Conservation (phyloP, 306 rosid genomes). For the Luffa acutangula region DNA sequence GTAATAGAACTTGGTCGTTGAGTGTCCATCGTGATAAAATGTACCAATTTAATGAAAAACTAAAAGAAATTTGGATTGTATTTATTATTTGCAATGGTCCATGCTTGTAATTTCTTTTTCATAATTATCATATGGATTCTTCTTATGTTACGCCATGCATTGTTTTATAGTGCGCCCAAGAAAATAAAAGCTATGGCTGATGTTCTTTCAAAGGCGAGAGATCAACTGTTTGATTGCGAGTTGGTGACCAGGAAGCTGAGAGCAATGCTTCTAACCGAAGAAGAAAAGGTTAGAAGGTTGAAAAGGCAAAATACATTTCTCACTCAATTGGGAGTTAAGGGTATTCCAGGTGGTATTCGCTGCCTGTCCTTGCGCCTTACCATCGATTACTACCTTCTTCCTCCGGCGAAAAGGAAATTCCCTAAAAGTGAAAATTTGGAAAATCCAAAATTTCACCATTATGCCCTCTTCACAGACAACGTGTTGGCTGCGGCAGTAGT, state of each 20-base stretch:
- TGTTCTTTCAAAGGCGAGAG: conserved; percentile 66
- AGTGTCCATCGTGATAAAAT: not conserved
- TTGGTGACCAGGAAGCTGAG: conserved; percentile 68
- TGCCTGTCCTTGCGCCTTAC: conserved; percentile 90
- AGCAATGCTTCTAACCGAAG: conserved; percentile 91
- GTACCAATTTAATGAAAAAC: not conserved
- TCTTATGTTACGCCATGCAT: not conserved
- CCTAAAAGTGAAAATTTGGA: conserved; percentile 79
- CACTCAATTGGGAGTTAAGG: conserved; percentile 90
- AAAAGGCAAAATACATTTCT: conserved; percentile 89
- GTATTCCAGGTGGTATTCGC: conserved; percentile 83
- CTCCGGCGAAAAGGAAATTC: conserved; percentile 64
- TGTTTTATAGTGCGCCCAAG: conserved; percentile 52
- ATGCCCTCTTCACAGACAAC: conserved; percentile 90
- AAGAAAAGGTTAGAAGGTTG: conserved; percentile 77
- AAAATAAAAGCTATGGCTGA: conserved; percentile 65
- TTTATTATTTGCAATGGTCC: not conserved
- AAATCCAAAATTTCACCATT: conserved; percentile 68
- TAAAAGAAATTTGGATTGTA: not conserved
- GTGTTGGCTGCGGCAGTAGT: conserved; percentile 96
- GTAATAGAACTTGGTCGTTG: conserved; percentile 22
- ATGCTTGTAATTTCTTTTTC: conserved; percentile 4
- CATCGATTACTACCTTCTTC: conserved; percentile 77
- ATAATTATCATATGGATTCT: not conserved
- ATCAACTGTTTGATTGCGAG: conserved; percentile 75